These are phyloP conservation scores for Hortiboletus flavorubellus DNA, from an alignment of 768 basidiomycete species.

Conservation along the genomic window DNA sequence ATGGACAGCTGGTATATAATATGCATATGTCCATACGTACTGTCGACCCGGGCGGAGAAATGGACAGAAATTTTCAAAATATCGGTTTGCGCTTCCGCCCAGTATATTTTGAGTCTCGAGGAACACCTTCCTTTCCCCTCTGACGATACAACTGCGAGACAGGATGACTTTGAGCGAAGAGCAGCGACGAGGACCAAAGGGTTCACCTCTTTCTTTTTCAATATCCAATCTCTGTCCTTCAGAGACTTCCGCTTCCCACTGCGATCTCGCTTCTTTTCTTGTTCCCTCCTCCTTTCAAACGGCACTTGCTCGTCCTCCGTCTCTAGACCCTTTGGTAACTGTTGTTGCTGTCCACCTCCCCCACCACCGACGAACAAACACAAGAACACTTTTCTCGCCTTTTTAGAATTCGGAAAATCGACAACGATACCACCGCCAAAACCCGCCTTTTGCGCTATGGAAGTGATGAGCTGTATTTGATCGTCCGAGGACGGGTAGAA, in stretches of 20 bases:
- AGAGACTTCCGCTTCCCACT: slow-evolving; percentile 66
- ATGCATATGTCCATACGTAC: slow-evolving; percentile 1
- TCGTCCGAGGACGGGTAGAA: slow-evolving; percentile 98
- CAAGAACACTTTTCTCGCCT: slow-evolving; percentile 91
- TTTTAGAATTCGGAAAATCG: slow-evolving; percentile 96
- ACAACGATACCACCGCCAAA: slow-evolving; percentile 97
- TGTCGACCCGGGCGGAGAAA: background rate
- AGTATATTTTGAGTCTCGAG: slow-evolving; percentile 84
- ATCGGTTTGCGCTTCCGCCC: slow-evolving; percentile 80
- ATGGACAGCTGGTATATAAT: slow-evolving; percentile 14
- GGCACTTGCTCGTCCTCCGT: slow-evolving; percentile 61
- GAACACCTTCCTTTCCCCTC: slow-evolving; percentile 83
- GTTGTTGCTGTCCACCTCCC: slow-evolving; percentile 50
- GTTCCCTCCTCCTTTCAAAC: slow-evolving; percentile 78
- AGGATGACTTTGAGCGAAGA: slow-evolving; percentile 1
- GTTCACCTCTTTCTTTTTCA: slow-evolving; percentile 92
- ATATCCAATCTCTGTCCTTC: slow-evolving; percentile 88
- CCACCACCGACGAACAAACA: slow-evolving; percentile 89
- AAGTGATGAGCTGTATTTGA: slow-evolving; percentile 93
- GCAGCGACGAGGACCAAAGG: background rate
- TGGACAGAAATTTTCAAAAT: slow-evolving; percentile 50
- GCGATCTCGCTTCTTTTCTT: slow-evolving; percentile 53
- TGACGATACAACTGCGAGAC: slow-evolving; percentile 66
- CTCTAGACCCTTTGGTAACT: slow-evolving; percentile 75
- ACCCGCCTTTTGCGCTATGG: slow-evolving; percentile 88